Evolutionary conservation across 139 green algal genomes (phyloP).

Genomic region (Parachlorella kessleri): DNA sequence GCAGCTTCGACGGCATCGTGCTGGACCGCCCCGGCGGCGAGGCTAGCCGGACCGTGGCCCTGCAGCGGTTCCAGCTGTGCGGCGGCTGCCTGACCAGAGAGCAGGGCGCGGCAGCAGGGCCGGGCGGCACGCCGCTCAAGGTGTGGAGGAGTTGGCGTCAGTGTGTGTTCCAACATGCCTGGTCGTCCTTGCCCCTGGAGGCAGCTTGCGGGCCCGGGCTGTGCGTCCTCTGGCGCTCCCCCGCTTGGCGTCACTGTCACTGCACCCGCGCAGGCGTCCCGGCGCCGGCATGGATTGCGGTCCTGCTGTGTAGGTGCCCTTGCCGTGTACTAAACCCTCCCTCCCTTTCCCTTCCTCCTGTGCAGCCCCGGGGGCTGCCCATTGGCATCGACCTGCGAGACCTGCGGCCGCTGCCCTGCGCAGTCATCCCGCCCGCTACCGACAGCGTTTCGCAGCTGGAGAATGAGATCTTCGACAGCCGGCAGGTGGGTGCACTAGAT

Average conservation of each 20-base stretch:
- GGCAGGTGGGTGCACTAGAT: slow-evolving; percentile 58
- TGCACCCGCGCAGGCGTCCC: too few species aligned
- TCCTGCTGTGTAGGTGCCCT: too few species aligned
- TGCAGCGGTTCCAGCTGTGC: slow-evolving; percentile 61
- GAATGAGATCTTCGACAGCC: slow-evolving; percentile 96
- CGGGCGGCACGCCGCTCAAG: too few species aligned
- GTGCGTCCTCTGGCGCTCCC: too few species aligned
- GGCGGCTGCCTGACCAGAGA: slow-evolving; percentile 33
- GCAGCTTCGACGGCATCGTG: slow-evolving; percentile 85
- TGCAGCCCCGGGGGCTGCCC: slow-evolving; percentile 34
- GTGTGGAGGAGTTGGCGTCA: too few species aligned
- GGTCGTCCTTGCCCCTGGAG: too few species aligned
- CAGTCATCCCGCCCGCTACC: slow-evolving; percentile 29
- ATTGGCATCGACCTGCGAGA: slow-evolving; percentile 37
- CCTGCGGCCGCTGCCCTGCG: slow-evolving; percentile 31
- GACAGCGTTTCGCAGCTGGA: slow-evolving; percentile 73
- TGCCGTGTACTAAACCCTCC: too few species aligned
- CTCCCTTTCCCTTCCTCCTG: neutral
- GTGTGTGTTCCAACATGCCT: too few species aligned
- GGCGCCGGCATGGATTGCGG: too few species aligned
- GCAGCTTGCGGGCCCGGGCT: too few species aligned
- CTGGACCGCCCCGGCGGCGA: slow-evolving; percentile 65
- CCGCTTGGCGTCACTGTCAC: too few species aligned
- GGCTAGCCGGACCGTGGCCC: slow-evolving; percentile 23
- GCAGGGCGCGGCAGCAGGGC: neutral